A percentile compares a stretch with the other conserved stretches of the same genome.
Conservation (phyloP, 2,329 filamentous ascomycete genomes). For the Pseudogymnoascus sp. region DNA sequence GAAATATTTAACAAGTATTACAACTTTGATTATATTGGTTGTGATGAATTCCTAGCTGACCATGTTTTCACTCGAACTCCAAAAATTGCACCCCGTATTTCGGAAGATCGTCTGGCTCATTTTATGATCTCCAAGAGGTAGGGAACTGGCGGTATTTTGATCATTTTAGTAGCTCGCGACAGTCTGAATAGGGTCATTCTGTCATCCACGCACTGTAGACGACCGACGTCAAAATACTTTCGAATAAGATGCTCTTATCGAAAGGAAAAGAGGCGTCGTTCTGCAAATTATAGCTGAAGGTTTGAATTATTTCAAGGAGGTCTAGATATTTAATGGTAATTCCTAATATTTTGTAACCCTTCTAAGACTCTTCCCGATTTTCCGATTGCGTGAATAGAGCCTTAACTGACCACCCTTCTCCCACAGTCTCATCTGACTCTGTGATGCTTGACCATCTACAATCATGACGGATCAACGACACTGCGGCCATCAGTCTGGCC, state of each 20-base stretch:
- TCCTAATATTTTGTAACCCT: neutral
- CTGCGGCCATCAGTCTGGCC: neutral
- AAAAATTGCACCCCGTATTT: neutral
- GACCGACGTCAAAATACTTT: too few relatives aligned
- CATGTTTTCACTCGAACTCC: too few relatives aligned
- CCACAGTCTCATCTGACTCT: neutral
- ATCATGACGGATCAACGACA: neutral
- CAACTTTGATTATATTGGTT: neutral
- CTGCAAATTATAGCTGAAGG: neutral
- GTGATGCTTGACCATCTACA: neutral
- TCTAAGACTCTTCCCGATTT: neutral
- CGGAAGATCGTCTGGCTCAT: neutral
- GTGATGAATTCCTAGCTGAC: too few relatives aligned
- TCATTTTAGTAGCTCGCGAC: too few relatives aligned
- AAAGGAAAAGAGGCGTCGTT: neutral
- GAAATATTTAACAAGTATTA: neutral
- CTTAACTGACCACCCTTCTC: neutral
- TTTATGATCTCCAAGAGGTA: neutral
- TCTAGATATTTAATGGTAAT: neutral
- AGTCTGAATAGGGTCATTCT: too few relatives aligned
- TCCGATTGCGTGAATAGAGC: neutral
- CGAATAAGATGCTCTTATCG: too few relatives aligned
- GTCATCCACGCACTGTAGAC: too few relatives aligned
- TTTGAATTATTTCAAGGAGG: neutral
- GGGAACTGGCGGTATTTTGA: neutral